phyloP scores from a whole-genome alignment of 139 green algal species.

The Chlorella vulgaris region DNA sequence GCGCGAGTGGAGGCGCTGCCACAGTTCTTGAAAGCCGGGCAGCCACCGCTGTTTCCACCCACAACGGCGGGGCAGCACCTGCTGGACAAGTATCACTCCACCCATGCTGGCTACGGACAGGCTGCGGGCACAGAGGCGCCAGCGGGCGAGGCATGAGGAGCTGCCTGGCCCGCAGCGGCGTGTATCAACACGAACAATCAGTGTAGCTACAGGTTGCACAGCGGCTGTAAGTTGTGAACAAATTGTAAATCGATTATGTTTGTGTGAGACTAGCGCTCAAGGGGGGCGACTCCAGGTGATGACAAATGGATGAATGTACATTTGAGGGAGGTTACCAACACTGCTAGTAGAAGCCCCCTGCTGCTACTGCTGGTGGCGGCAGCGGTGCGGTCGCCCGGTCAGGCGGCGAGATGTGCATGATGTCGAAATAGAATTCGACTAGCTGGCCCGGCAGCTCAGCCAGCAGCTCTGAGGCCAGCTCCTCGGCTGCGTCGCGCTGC shows the following conservation, averaged over 20 bases:
- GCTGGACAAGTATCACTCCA: slow-evolving; percentile 34
- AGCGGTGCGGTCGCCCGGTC: background rate
- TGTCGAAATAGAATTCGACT: slow-evolving; percentile 25
- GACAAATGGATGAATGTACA: too few species aligned
- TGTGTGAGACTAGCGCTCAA: too few species aligned
- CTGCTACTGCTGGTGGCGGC: background rate
- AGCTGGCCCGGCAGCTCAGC: slow-evolving; percentile 56
- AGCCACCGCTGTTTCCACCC: slow-evolving; percentile 13
- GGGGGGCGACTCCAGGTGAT: too few species aligned
- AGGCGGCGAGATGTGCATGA: slow-evolving; percentile 2
- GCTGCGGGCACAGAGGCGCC: background rate
- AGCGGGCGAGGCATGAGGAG: background rate
- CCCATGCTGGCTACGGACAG: slow-evolving; percentile 29
- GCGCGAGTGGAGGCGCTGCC: slow-evolving; percentile 4
- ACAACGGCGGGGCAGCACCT: slow-evolving; percentile 27
- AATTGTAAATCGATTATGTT: too few species aligned
- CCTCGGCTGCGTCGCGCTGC: slow-evolving; percentile 33
- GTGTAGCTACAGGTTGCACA: too few species aligned
- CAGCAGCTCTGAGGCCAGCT: slow-evolving; percentile 52
- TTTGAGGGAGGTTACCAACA: background rate
- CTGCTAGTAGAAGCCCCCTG: background rate
- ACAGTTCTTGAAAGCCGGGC: slow-evolving; percentile 16
- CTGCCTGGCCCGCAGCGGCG: too few species aligned
- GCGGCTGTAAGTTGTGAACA: too few species aligned
- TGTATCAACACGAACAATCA: too few species aligned